phyloP scores from a whole-genome alignment of 495 filamentous ascomycete species.

The Daldinia loculata region DNA sequence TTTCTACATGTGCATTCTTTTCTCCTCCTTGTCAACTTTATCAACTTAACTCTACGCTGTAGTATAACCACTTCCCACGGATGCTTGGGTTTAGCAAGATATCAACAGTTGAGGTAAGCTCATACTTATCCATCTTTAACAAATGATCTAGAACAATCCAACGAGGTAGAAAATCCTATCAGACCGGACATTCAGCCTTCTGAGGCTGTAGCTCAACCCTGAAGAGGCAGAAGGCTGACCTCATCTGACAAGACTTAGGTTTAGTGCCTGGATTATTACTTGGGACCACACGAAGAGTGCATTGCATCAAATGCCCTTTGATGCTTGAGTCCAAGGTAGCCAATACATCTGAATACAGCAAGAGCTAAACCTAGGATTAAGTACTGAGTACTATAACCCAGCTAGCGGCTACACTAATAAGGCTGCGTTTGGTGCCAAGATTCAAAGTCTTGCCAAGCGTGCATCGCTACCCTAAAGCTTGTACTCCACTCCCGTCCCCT shows the following conservation, averaged over 20 bases:
- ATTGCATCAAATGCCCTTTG: neutral
- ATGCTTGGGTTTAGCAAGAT: neutral
- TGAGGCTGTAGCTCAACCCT: conserved; percentile 1
- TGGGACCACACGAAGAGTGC: neutral
- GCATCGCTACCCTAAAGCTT: conserved; percentile 10
- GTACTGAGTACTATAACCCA: neutral
- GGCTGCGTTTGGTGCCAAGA: conserved; percentile 17
- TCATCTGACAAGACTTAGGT: conserved; percentile 21
- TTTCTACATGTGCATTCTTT: conserved; percentile 6
- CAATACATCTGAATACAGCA: neutral
- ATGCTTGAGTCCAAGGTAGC: conserved; percentile 5
- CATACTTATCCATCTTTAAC: neutral
- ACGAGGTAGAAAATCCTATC: conserved; percentile 1
- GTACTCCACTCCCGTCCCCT: conserved; percentile 21
- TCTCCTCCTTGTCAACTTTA: neutral
- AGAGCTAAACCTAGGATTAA: neutral
- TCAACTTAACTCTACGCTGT: neutral
- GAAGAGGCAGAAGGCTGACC: conserved; percentile 13
- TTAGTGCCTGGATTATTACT: conserved; percentile 24
- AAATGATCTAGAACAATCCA: neutral
- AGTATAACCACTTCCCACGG: neutral
- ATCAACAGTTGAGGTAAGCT: conserved; percentile 6
- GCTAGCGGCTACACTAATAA: conserved; percentile 15
- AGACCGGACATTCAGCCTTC: conserved; percentile 11
- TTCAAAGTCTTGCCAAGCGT: conserved; percentile 26